phyloP scores from a whole-genome alignment of 805 yeast genomes.

The Yamadazyma tumulicola region DNA sequence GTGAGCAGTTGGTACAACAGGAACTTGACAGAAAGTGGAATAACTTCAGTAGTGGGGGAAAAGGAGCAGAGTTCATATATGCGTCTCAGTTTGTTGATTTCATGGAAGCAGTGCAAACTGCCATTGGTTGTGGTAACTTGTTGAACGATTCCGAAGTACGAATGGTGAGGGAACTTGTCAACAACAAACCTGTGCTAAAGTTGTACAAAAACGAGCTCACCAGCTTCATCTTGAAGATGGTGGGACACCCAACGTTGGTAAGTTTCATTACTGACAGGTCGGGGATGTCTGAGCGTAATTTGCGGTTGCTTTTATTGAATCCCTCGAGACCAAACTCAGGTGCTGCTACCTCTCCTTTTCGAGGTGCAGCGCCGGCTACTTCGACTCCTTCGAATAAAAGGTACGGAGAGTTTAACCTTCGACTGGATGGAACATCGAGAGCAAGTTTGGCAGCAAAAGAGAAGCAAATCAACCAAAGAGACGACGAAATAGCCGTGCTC shows the following conservation, averaged over 20 bases:
- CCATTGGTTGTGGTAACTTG: conserved; percentile 14
- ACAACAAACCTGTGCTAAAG: conserved; percentile 17
- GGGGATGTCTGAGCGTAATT: conserved; percentile 12
- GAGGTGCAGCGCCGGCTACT: not conserved
- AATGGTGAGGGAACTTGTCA: conserved; percentile 15
- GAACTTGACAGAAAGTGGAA: conserved; percentile 19
- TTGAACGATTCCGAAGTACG: conserved; percentile 16
- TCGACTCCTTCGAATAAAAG: conserved; percentile 1
- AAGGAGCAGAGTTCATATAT: conserved; percentile 18
- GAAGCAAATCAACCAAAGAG: conserved; percentile 14
- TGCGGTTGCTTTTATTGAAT: conserved; percentile 5
- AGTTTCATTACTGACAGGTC: conserved; percentile 21
- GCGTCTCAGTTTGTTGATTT: conserved; percentile 19
- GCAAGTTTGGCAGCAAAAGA: conserved; percentile 7
- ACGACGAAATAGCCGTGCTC: conserved; percentile 10
- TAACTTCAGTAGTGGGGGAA: conserved; percentile 6
- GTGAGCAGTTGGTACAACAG: too few relatives aligned
- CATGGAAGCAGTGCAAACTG: conserved; percentile 19
- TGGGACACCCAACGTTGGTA: conserved; percentile 17
- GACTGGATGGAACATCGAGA: not conserved
- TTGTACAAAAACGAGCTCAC: conserved; percentile 21
- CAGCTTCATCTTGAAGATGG: conserved; percentile 22
- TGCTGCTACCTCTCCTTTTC: not conserved
- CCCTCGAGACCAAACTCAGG: conserved; percentile 4
- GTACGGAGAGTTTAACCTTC: not conserved